Evolutionary conservation across 148 eudicot species (phyloP), one percentile per base, ranked within the genome.

Genomic region (Arctostaphylos glauca): DNA sequence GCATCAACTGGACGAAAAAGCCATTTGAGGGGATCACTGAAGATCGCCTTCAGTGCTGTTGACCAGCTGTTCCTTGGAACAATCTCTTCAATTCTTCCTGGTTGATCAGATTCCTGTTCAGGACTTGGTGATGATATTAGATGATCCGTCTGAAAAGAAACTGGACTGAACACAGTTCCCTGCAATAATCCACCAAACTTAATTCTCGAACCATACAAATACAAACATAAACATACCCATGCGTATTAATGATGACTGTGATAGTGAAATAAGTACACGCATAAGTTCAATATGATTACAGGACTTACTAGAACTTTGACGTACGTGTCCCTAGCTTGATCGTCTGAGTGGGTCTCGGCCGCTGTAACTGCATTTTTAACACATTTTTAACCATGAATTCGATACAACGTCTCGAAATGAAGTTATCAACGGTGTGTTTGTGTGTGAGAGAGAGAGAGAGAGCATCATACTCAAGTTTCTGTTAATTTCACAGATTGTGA

Each of bases 401-500:
- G 46, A 72, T 16, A 48, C 13, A 16, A 38, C 44, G 1, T 53
- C 5, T 66, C 25, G 15, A 4, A 25, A 66, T 66, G 21, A 6
- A 16, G 46, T 70, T 18, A 9, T 25, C 1, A 3, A 62, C 23
- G 8, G 66, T 6, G 66, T 58, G 2, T 1, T 15, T 14, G 46
- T 5, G 74, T 41, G 74, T 2, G 74, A 16, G 74, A 55, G 80
- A 25, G 83, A 76, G 84, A 77, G 56, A 46, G 38, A 68, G 64
- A 54, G 78, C 1, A 3, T 13, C 56, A 0, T 91, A 96, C 99
- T 87, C 76, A 96, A 89, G 81, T 89, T 86, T 85, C 99, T 88
- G 83, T 96, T 94, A 89, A 94, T 94, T 86, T 96, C 99, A 83
- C 99, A 96, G 52, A 96, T 83, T 85, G 99, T 96, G 89, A 94